These are phyloP conservation scores for Parathielavia appendiculata DNA, from an alignment of 495 filamentous ascomycete genomes.

Conservation along the genomic window DNA sequence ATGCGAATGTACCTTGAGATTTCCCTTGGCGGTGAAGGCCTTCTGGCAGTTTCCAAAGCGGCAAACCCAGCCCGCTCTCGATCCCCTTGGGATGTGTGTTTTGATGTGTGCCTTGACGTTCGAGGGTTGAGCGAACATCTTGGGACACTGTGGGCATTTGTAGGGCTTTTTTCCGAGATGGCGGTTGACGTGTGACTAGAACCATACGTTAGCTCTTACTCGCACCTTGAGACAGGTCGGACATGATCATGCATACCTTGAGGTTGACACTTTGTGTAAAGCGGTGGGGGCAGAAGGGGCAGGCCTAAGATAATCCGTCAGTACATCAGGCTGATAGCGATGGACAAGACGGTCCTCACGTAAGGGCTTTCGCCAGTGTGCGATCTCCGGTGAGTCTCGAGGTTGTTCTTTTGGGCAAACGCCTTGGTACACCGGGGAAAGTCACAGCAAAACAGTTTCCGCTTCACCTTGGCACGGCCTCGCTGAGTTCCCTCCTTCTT, in stretches of 20 bases:
- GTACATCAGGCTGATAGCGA: neutral
- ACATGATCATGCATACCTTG: slow-evolving; percentile 57
- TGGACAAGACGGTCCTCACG: slow-evolving; percentile 47
- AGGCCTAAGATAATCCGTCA: slow-evolving; percentile 14
- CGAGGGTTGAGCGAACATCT: slow-evolving; percentile 83
- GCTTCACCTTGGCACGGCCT: slow-evolving; percentile 24
- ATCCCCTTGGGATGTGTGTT: slow-evolving; percentile 71
- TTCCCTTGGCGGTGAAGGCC: slow-evolving; percentile 82
- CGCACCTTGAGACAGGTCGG: no score
- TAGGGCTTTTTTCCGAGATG: slow-evolving; percentile 76
- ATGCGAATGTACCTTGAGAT: slow-evolving; percentile 62
- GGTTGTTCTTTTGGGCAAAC: slow-evolving; percentile 88
- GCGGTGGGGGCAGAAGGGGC: slow-evolving; percentile 69
- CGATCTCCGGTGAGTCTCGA: slow-evolving; percentile 84
- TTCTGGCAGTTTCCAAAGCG: slow-evolving; percentile 76
- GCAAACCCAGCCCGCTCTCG: slow-evolving; percentile 57
- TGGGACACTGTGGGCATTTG: slow-evolving; percentile 72
- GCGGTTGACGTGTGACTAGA: slow-evolving; percentile 29
- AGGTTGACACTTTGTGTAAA: slow-evolving; percentile 90
- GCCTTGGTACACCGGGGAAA: slow-evolving; percentile 72
- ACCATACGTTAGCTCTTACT: slow-evolving; percentile 10
- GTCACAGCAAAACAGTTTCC: slow-evolving; percentile 70
- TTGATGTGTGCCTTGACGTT: slow-evolving; percentile 84
- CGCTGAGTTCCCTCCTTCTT: slow-evolving; percentile 9
- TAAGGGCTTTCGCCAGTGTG: slow-evolving; percentile 92